Evolutionary conservation across 768 basidiomycete genomes (phyloP), one percentile per base, ranked within the genome.

Genomic region (Plicaturopsis crispa): DNA sequence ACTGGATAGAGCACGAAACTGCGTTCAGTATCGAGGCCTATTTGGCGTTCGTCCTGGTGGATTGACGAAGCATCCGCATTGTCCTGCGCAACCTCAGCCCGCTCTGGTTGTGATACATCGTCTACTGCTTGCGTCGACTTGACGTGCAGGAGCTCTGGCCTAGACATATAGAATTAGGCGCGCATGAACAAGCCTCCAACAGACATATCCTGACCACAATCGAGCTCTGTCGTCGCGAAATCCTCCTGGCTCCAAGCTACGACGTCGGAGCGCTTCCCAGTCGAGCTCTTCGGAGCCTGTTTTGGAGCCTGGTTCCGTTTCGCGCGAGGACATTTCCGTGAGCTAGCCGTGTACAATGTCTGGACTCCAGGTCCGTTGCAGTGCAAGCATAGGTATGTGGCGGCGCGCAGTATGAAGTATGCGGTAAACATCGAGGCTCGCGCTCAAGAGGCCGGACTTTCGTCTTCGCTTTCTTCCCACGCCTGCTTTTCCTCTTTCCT

Each of bases 1-100:
- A 78, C 80, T 53, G 92, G 87, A 61, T 94, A 97, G 44, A 91
- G 66, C 39, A 96, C 87, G 51, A 97, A 97, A 47, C 89, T 91
- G 34, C 92, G 77, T 59, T 92, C 80, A 1, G 92, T 94, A 60
- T 96, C 92, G 23, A 94, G 72, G 41, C 67, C 62, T 44, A 96
- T 89, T 60, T 96, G 92, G 11, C 72, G 78, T 60, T 94, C 92
- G 54, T 96, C 92, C 4, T 59, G 62, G 53, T 91, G 88, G 17
- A 65, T 48, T 24, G 38, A 41, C 32, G 28, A 3, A 8, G 4
- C 8, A 34, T 7, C 11, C 17, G 12, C 16, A 21, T 36, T 7
- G 22, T 18, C 21, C n/a, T 16, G 47, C 10, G 22, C 30, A 36
- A 10, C 19, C 16, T 14, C 17, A 31, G 8, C 7, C 16, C 3